Percentiles rank a stretch among this genome's conserved stretches.
phyloP scores from a whole-genome alignment of 1,139 yeast species.

The Nakaseomyces nivariensis region DNA sequence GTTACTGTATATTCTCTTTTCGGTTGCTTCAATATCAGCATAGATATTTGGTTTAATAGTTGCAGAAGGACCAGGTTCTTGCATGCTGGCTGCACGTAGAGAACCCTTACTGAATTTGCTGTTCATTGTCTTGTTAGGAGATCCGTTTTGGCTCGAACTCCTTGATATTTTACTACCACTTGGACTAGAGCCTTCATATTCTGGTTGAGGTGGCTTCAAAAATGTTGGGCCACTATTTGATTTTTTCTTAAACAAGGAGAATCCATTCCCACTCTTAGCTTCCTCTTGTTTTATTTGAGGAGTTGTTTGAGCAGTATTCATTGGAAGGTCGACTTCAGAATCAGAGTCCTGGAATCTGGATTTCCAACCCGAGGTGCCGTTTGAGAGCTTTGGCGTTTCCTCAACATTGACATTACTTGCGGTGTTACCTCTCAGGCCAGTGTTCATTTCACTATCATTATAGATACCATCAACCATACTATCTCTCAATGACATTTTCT shows the following conservation, averaged over 20 bases:
- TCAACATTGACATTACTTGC: background rate
- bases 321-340: constrained; percentile 37
- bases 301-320: constrained; percentile 9
- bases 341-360: constrained; percentile 54
- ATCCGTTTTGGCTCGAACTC: constrained; percentile 3
- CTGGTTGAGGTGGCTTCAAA: constrained; percentile 11
- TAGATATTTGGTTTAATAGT: constrained; percentile 6
- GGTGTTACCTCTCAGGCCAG: background rate
- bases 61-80: constrained; percentile 3
- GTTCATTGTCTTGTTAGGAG: constrained; percentile 7
- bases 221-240: constrained; percentile 4
- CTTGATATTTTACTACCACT: background rate
- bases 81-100: constrained; percentile 16
- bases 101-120: constrained; percentile 16
- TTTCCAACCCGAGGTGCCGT: constrained; percentile 13
- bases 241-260: constrained; percentile 15
- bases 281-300: constrained; percentile 3
- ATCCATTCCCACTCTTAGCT: constrained; percentile 10
- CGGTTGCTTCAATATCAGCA: constrained; percentile 3
- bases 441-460: background rate
- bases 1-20: constrained; percentile 8
- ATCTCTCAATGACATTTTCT: constrained; percentile 31
- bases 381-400: background rate
- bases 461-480: constrained; percentile 6
- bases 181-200: background rate